phyloP scores from a whole-genome alignment of 139 green algal species.

The Nannochloris sp. region DNA sequence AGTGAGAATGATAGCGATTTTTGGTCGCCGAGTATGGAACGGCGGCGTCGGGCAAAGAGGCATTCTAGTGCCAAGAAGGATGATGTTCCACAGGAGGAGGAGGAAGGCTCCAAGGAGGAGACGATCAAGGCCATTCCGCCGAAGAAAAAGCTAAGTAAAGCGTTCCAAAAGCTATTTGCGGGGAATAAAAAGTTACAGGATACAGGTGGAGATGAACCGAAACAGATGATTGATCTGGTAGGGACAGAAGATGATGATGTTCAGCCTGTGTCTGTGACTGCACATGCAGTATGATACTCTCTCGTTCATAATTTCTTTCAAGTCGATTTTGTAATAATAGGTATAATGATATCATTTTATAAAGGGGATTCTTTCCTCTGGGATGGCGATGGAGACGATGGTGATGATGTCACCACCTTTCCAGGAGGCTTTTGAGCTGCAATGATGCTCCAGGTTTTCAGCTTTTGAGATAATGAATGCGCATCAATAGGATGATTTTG shows the following conservation, averaged over 20 bases:
- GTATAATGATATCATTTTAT: no score
- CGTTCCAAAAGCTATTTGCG: no score
- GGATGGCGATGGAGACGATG: no score
- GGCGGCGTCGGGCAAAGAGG: neutral
- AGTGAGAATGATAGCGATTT: neutral
- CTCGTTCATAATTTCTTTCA: no score
- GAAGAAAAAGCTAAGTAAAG: neutral
- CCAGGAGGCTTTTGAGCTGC: neutral
- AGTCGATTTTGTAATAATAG: no score
- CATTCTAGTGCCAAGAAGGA: neutral
- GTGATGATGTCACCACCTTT: neutral
- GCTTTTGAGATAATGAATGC: neutral
- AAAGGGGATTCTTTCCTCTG: no score
- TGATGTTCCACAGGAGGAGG: neutral
- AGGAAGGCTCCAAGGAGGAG: neutral
- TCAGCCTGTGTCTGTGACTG: no score
- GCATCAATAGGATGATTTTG: neutral
- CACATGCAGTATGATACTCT: no score
- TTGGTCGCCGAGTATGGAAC: neutral
- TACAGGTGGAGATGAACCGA: no score
- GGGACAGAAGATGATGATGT: no score
- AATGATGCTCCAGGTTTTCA: constrained; percentile 1
- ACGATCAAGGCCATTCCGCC: neutral
- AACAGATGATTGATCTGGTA: no score
- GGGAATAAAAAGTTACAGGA: no score